Base-by-base conservation (phyloP, 164 flowering plant genomes). In the Houttuynia cordata region DNA sequence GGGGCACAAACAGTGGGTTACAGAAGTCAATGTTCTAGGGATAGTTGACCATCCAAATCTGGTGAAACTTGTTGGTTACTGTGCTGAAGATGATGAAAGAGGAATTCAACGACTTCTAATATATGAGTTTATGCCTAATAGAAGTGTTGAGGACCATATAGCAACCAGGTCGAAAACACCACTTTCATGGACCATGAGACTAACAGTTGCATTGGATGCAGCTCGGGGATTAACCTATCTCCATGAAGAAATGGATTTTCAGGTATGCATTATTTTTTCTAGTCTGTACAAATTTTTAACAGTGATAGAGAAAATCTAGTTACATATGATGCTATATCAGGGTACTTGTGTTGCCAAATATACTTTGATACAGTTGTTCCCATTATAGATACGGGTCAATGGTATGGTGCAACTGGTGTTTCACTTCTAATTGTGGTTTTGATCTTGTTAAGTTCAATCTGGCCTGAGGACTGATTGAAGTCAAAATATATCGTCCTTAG, bases 1-100 rank as follows among this genome's bases (percentile, higher is more conserved):
- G 97, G 99, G 99, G 15, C 95, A 93, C 75, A 93, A 83, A 74
- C 96, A 93, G 71, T 93, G 99, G 99, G 92, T 90, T 56, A 90
- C 96, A 47, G 99, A 93, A 79, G 99, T 93, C 21, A 81, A 86
- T 78, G 82, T 90, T 51, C 85, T 93, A 21, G 97, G 99, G 19
- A 84, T 88, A 57, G 96, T 83, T 49, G 91, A 90, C 53, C 99
- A 93, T 73, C 90, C 86, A 45, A 88, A 93, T 70, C 97, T 93
- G 63, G 99, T 93, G 20, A 93, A 90, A 69, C 53, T 93, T 51
- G 62, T 88, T 58, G 99, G 99, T 4, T 86, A 90, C 64, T 93
- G 99, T 68, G 96, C 94, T 8, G 97, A 93, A 37, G 87, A 83
- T 64, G 97, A 88, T 65, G 99, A 93, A 67, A 80, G 99, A 75